phyloP scores from a whole-genome alignment of 306 rosid genomes.

The Erythrophleum fordii region DNA sequence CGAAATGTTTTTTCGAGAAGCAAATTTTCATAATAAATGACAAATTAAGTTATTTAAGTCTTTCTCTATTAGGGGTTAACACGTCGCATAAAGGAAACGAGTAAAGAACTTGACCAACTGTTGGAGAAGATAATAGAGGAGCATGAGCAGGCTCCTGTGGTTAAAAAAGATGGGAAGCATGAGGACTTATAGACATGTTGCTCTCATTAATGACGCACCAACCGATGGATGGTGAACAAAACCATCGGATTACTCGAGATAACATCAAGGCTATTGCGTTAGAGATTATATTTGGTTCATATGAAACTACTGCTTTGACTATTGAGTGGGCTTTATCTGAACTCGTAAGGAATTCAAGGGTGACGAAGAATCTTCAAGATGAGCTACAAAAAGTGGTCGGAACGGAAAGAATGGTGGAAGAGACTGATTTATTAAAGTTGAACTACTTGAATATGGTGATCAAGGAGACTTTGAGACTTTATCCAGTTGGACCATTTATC shows the following conservation, averaged over 20 bases:
- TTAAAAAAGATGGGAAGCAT: neutral
- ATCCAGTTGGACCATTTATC: slow-evolving; percentile 20
- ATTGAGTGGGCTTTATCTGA: slow-evolving; percentile 48
- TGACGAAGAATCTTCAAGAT: slow-evolving; percentile 44
- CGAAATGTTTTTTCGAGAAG: too few species aligned
- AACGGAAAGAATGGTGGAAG: slow-evolving; percentile 36
- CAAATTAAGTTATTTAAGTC: too few species aligned
- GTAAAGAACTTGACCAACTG: neutral
- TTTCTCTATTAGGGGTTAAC: neutral
- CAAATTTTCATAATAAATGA: too few species aligned
- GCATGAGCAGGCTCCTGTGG: neutral
- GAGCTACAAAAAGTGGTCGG: slow-evolving; percentile 40
- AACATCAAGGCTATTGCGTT: slow-evolving; percentile 49
- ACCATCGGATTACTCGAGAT: neutral
- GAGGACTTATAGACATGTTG: slow-evolving; percentile 38
- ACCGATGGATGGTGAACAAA: slow-evolving; percentile 25
- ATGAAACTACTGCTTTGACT: neutral
- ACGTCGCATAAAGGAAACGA: neutral
- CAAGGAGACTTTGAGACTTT: slow-evolving; percentile 44
- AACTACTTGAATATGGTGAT: slow-evolving; percentile 43
- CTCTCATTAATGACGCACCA: slow-evolving; percentile 31
- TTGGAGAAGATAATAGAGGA: neutral
- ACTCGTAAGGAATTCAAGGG: slow-evolving; percentile 45
- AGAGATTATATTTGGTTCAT: slow-evolving; percentile 41
- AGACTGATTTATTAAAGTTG: slow-evolving; percentile 40